phyloP scores from a whole-genome alignment of 2,329 filamentous ascomycete species.

The Scleromitrula shiraiana region DNA sequence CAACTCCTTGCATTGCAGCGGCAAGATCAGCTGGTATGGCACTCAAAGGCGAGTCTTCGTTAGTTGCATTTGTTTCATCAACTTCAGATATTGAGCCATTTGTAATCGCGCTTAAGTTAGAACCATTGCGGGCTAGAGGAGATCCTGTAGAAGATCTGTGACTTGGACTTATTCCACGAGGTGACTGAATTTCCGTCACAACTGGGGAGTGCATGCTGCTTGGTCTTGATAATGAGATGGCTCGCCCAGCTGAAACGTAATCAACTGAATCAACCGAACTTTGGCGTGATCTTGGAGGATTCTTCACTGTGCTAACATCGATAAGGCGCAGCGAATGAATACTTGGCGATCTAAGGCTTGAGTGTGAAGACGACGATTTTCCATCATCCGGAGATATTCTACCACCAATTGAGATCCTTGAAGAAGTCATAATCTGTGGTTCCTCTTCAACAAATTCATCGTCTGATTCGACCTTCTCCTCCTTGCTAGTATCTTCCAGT shows the following conservation, averaged over 20 bases:
- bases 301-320: constrained; percentile 25
- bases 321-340: constrained; percentile 29
- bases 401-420: constrained; percentile 27
- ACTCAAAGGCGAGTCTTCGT: constrained; percentile 12
- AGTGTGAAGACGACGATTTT: constrained; percentile 17
- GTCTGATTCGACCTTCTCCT: constrained; percentile 19
- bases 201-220: constrained; percentile 20
- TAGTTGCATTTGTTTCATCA: constrained; percentile 20
- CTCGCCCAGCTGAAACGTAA: constrained; percentile 12
- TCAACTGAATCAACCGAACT: constrained; percentile 19
- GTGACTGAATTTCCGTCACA: constrained; percentile 13
- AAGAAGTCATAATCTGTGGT: constrained; percentile 30
- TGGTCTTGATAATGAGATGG: constrained; percentile 16
- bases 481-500: constrained; percentile 17
- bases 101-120: constrained; percentile 17
- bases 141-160: constrained; percentile 18
- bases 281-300: constrained; percentile 18
- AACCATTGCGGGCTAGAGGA: constrained; percentile 20
- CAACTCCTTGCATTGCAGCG: constrained; percentile 22
- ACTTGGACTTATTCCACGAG: constrained; percentile 22
- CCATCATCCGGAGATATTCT: constrained; percentile 21
- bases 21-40: constrained; percentile 21
- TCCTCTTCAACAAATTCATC: constrained; percentile 26
- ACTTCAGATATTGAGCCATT: constrained; percentile 26
- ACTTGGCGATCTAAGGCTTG: constrained; percentile 25